Base-by-base conservation (phyloP, 2,329 filamentous ascomycete genomes). In the Monosporascus sp. region DNA sequence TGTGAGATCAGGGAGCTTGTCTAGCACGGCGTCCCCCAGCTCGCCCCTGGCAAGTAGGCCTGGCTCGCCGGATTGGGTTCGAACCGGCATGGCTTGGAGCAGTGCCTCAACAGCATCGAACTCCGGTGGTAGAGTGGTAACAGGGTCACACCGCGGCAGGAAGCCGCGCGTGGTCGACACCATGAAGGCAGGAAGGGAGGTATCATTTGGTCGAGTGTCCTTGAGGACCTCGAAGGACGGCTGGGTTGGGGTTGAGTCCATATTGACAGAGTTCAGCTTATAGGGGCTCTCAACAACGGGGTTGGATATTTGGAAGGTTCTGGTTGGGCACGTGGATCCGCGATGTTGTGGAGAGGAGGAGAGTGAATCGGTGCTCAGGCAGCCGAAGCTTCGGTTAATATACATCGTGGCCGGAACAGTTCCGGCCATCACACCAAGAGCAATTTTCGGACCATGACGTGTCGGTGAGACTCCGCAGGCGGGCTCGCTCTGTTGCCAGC, bases 1-100 rank as follows among this genome's bases (percentile, higher is more conserved):
- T 1, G 87, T 89, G 48, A 96, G 77, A 70, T 96, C 89, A 17
- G 89, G 87, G 48, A 97, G 80, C 57, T 85, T 84, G n/a, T 76
- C 75, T 58, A 87, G 74, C 46, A 96, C 84, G n/a, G 84, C 81
- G 40, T 86, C 84, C 16, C 91, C 92, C 16, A 97, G 82, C 64
- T 81, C 79, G 68, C 83, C 87, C 14, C 76, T 79, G 20, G 89
- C 90, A 48, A 97, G 81, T 7, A 96, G 80, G 20, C 92, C 92
- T 1, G 90, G 86, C 37, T 79, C 76, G 2, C 91, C 91, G 55
- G 86, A 83, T 8, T 80, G 72, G 49, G 82, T 94, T 73, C 83
- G 83, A 68, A 96, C 86, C 26, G 92, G 90, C 66, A 68, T 68
- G 20, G 52, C 52, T 37, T 53, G 58, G 24, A 69, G 62, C 26